phyloP scores from a whole-genome alignment of 2,329 filamentous ascomycete genomes.

The Xylaria sp. region DNA sequence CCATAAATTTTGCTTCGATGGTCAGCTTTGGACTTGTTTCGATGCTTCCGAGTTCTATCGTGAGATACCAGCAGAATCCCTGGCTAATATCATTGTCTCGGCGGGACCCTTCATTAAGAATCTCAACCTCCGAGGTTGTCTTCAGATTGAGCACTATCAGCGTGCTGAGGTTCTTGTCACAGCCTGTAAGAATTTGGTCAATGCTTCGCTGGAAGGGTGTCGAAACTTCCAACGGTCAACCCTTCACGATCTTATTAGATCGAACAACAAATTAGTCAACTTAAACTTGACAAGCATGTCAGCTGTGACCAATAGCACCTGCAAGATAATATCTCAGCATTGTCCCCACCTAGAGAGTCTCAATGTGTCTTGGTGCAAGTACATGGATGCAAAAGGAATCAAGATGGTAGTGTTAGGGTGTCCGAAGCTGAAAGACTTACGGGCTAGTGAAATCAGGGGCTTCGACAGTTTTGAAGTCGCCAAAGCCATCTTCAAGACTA shows the following conservation, averaged over 20 bases:
- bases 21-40: conserved; percentile 88
- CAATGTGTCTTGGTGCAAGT: conserved; percentile 93
- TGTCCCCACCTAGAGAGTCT: conserved; percentile 85
- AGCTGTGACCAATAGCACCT: conserved; percentile 82
- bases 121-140: conserved; percentile 89
- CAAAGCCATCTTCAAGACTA: conserved; percentile 78
- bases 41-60: conserved; percentile 89
- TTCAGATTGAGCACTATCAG: conserved; percentile 87
- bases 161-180: conserved; percentile 80
- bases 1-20: conserved; percentile 88
- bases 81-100: conserved; percentile 84
- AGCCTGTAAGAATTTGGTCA: conserved; percentile 85
- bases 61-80: conserved; percentile 82
- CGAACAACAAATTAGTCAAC: conserved; percentile 81
- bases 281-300: conserved; percentile 86
- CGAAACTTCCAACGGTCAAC: conserved; percentile 82
- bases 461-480: conserved; percentile 81
- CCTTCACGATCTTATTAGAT: conserved; percentile 77
- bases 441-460: conserved; percentile 82
- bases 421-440: conserved; percentile 77
- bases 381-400: conserved; percentile 82
- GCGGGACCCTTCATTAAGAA: conserved; percentile 92
- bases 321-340: conserved; percentile 83
- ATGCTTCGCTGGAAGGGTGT: conserved; percentile 89
- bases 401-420: conserved; percentile 78